Percentiles rank a stretch among this genome's conserved stretches.
Conservation (phyloP, 1,284 basidiomycete species). For the Psilocybe mexicana region DNA sequence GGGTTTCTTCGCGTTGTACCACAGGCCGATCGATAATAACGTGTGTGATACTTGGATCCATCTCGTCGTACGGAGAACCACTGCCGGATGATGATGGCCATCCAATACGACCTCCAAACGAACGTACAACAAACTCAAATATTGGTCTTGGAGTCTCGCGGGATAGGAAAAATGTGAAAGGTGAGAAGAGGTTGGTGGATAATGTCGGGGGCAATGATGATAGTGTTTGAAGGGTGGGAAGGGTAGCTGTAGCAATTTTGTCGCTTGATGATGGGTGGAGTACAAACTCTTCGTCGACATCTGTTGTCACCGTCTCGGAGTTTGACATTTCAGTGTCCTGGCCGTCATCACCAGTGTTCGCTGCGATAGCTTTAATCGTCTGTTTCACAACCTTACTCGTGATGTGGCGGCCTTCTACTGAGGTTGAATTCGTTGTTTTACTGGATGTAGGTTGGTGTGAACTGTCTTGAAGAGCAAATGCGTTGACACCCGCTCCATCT, state of each 20-base stretch:
- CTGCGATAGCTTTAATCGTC: slow-evolving; percentile 66
- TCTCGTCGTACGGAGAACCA: slow-evolving; percentile 78
- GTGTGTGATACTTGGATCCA: slow-evolving; percentile 88
- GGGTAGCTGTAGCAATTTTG: slow-evolving; percentile 45
- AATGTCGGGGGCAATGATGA: slow-evolving; percentile 55
- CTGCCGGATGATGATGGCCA: slow-evolving; percentile 87
- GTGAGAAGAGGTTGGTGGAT: slow-evolving; percentile 71
- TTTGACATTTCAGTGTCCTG: slow-evolving; percentile 42
- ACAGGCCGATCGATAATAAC: slow-evolving; percentile 92
- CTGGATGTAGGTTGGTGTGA: slow-evolving; percentile 30
- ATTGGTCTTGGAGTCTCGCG: slow-evolving; percentile 91
- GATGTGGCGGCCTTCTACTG: slow-evolving; percentile 57
- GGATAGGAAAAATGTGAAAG: slow-evolving; percentile 94
- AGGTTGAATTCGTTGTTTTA: slow-evolving; percentile 38
- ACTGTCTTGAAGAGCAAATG: slow-evolving; percentile 77
- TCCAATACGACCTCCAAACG: slow-evolving; percentile 88
- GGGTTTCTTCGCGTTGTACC: slow-evolving; percentile 50
- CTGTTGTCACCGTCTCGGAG: slow-evolving; percentile 35
- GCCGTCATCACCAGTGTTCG: slow-evolving; percentile 34
- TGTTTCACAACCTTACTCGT: slow-evolving; percentile 72
- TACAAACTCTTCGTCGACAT: slow-evolving; percentile 72
- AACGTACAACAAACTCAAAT: slow-evolving; percentile 93
- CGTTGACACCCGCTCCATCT: slow-evolving; percentile 86
- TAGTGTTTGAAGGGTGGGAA: slow-evolving; percentile 82
- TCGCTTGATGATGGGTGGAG: slow-evolving; percentile 64